phyloP scores from a whole-genome alignment of 2,329 filamentous ascomycete genomes.

The Orbilia brochopaga region DNA sequence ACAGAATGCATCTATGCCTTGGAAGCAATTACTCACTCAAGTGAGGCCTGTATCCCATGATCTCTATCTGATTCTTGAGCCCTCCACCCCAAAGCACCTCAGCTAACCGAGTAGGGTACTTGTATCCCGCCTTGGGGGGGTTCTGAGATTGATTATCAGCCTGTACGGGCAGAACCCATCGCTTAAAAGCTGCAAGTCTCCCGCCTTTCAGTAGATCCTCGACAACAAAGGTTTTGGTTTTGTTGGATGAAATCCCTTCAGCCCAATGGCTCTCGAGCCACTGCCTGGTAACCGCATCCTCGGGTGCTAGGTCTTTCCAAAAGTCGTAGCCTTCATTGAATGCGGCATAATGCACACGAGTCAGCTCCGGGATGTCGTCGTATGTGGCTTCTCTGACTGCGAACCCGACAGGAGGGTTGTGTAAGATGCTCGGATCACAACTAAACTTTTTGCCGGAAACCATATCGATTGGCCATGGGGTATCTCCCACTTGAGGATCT shows the following conservation, averaged over 20 bases:
- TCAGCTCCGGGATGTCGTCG: constrained; percentile 10
- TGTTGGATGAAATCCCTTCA: not conserved
- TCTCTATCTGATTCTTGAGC: not conserved
- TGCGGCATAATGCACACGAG: constrained; percentile 8
- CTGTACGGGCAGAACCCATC: too few species aligned
- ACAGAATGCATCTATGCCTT: not conserved
- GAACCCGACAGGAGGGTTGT: constrained; percentile 1
- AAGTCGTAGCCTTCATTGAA: not conserved
- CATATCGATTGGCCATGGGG: too few species aligned
- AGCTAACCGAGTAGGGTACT: not conserved
- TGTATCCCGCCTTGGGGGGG: too few species aligned
- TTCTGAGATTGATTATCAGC: too few species aligned
- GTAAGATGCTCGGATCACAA: not conserved
- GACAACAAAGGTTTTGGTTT: too few species aligned
- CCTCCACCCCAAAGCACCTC: not conserved
- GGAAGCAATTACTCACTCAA: constrained; percentile 11
- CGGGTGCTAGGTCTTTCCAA: not conserved
- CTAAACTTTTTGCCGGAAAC: too few species aligned
- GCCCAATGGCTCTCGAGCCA: constrained; percentile 10
- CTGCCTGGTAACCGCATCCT: not conserved
- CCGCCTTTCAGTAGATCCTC: too few species aligned
- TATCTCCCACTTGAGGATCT: too few species aligned
- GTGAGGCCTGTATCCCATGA: constrained; percentile 17
- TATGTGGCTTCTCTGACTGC: constrained; percentile 5
- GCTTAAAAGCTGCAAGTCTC: too few species aligned